These are phyloP conservation scores for Monosporascus sp. DNA, from an alignment of 2,329 filamentous ascomycete genomes.

Conservation along the genomic window DNA sequence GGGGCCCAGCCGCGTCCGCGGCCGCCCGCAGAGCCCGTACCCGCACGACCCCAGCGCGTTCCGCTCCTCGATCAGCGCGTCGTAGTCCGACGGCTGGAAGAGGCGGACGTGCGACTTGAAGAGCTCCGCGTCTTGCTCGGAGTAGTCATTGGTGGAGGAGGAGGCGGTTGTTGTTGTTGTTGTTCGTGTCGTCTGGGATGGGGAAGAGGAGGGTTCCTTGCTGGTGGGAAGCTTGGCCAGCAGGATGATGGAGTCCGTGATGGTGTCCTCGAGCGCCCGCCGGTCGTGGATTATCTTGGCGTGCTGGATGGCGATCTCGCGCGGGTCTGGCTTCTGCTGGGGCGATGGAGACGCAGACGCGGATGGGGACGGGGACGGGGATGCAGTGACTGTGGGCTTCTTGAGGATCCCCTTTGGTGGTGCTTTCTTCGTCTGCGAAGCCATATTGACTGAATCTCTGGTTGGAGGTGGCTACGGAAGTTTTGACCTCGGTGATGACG, in stretches of 20 bases:
- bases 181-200: neutral
- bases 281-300: slow-evolving; percentile 76
- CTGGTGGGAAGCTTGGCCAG: slow-evolving; percentile 57
- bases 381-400: slow-evolving; percentile 37
- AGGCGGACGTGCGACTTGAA: slow-evolving; percentile 63
- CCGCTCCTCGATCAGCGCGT: slow-evolving; percentile 81
- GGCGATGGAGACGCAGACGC: slow-evolving; percentile 22
- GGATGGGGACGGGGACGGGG: slow-evolving; percentile 32
- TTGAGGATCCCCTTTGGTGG: slow-evolving; percentile 57
- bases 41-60: slow-evolving; percentile 80
- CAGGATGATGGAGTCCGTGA: slow-evolving; percentile 65
- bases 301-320: slow-evolving; percentile 71
- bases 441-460: slow-evolving; percentile 32
- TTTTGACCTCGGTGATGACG: too few relatives aligned
- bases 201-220: slow-evolving; percentile 16
- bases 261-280: slow-evolving; percentile 69
- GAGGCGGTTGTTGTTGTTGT: slow-evolving; percentile 5
- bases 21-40: slow-evolving; percentile 69
- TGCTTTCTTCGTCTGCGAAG: slow-evolving; percentile 24
- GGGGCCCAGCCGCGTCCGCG: slow-evolving; percentile 50
- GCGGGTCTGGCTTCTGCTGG: slow-evolving; percentile 36
- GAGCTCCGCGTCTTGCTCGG: slow-evolving; percentile 50
- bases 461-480: too few relatives aligned
- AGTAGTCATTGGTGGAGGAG: slow-evolving; percentile 29
- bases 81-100: slow-evolving; percentile 86